phyloP scores from a whole-genome alignment of 768 basidiomycete genomes.

The Mycena capillaripes region DNA sequence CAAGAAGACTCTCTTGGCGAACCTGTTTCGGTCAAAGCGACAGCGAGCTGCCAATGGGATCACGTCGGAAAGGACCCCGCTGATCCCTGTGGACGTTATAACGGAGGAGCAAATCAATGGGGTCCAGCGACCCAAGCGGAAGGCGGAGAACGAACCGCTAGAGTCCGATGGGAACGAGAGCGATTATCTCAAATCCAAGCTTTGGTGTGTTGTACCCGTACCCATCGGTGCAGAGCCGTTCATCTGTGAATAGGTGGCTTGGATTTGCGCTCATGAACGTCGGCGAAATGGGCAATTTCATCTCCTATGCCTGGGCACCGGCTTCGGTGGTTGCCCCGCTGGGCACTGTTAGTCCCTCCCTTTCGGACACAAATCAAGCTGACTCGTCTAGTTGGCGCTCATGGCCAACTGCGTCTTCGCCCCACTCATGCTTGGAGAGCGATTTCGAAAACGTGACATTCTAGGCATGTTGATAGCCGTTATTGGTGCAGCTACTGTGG shows the following conservation, averaged over 20 bases:
- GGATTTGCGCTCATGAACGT: constrained; percentile 92
- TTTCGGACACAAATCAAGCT: constrained; percentile 25
- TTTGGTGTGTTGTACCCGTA: constrained; percentile 69
- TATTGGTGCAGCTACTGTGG: constrained; percentile 93
- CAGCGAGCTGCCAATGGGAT: constrained; percentile 31
- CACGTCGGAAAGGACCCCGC: constrained; percentile 33
- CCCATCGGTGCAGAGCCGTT: neutral
- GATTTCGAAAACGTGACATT: constrained; percentile 87
- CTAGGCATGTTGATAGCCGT: constrained; percentile 86
- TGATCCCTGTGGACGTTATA: constrained; percentile 59
- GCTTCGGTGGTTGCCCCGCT: constrained; percentile 95
- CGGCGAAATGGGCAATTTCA: constrained; percentile 93
- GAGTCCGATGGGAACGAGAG: constrained; percentile 66
- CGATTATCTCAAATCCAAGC: constrained; percentile 85
- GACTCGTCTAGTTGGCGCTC: constrained; percentile 77
- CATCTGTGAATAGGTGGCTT: constrained; percentile 76
- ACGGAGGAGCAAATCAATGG: constrained; percentile 53
- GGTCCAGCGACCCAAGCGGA: constrained; percentile 38
- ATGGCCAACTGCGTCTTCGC: constrained; percentile 97
- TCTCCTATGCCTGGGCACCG: constrained; percentile 90
- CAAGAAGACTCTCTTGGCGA: constrained; percentile 51
- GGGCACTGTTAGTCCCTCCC: constrained; percentile 79
- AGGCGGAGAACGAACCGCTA: constrained; percentile 32
- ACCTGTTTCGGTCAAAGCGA: constrained; percentile 48
- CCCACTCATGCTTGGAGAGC: constrained; percentile 86